Base-by-base conservation (phyloP, 192 early-diverging fungal species). In the Backusella australiensis region DNA sequence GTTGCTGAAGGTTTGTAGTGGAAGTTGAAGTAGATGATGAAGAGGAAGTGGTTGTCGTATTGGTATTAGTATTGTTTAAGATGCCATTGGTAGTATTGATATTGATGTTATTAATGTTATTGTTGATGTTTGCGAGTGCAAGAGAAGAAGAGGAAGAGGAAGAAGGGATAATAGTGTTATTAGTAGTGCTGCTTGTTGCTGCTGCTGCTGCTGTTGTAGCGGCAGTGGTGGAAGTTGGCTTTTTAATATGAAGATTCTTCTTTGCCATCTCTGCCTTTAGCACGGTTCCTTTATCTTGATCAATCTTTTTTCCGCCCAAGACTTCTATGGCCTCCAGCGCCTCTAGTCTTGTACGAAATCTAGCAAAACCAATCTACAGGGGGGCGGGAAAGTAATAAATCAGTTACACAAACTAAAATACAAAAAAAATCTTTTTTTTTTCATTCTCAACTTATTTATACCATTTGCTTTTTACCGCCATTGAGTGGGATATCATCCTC, bases 181-280 rank as follows among this genome's bases (percentile, higher is more conserved):
- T 44, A 44, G 14, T 11, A 23, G 66, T 81, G 7, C 75, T 74
- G 29, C 68, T 59, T n/a, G 72, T 66, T 2, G 75, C 26, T 46
- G 76, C 9, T 11, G 38, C 2, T 39, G 38, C 0, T 38, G 36
- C 7, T 39, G 38, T 9, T 38, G 75, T 59, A n/a, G 72, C 42
- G 1, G 75, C 19, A 36, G 76, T 66, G n/a, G 59, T 66, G 63
- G 70, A 34, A 15, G 75, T 76, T n/a, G 92, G 94, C 65, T 96
- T 90, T 76, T 93, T 95, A 68, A 94, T 96, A 85, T 97, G 95
- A 69, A 99, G 87, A 78, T 99, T 98, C 88, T 98, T 99, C 80
- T 98, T 98, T 39, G 98, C 98, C 94, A 99, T 96, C 79, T 99
- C 97, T 1, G 97, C 98, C 84, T 99, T 99, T 46, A 99, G 89